Evolutionary conservation across 2,329 filamentous ascomycete genomes (phyloP).

Genomic region (Didymella segeticola): DNA sequence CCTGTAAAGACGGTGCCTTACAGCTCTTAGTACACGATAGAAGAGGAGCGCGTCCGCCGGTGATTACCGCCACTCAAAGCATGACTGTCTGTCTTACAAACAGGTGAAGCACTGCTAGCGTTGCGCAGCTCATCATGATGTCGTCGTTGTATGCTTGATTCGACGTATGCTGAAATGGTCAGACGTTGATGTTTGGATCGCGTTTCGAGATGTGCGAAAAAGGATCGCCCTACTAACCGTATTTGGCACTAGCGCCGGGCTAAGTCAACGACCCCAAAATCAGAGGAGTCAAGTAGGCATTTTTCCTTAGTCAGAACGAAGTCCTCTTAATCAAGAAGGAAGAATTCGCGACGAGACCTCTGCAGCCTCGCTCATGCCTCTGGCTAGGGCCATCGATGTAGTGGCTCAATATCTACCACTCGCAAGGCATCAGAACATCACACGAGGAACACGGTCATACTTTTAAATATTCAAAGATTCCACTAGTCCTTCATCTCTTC

Average conservation of each 20-base stretch:
- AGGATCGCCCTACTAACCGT: not conserved
- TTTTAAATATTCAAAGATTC: conserved; percentile 1
- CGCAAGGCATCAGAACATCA: not conserved
- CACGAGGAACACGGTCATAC: not conserved
- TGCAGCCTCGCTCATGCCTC: not conserved
- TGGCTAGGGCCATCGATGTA: not conserved
- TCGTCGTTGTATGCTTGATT: not conserved
- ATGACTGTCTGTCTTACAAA: not conserved
- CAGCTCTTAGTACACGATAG: not conserved
- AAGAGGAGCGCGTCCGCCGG: not conserved
- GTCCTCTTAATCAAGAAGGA: too few species aligned
- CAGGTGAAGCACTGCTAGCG: not conserved
- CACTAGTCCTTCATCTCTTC: conserved; percentile 19
- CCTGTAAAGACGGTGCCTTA: not conserved
- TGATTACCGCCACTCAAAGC: not conserved
- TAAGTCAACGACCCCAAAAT: too few species aligned
- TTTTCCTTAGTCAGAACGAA: too few species aligned
- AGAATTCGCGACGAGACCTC: too few species aligned
- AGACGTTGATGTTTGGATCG: conserved; percentile 39
- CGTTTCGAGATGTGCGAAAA: conserved; percentile 27
- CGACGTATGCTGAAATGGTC: conserved; percentile 20
- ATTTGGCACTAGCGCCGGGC: not conserved
- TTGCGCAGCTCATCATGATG: not conserved
- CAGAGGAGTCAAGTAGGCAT: too few species aligned
- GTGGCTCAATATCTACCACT: not conserved